phyloP scores from a whole-genome alignment of 176 grass and related monocot species.

The Areca catechu region DNA sequence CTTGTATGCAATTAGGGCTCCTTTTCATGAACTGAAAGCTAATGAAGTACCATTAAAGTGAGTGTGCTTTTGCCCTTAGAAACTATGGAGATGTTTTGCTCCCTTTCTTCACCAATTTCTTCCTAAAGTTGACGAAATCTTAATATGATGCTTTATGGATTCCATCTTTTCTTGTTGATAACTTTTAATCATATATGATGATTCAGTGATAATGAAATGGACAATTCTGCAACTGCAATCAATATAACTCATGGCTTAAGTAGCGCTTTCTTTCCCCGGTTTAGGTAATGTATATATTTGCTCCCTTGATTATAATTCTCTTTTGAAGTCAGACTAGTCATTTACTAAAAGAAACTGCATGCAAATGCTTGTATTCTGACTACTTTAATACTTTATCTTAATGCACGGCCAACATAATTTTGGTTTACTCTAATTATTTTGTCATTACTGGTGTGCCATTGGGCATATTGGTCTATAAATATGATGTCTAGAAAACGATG shows the following conservation, averaged over 20 bases:
- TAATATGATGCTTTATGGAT: too few relatives aligned
- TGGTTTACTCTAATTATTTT: too few relatives aligned
- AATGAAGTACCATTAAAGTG: slow-evolving; percentile 23
- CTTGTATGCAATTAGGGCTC: slow-evolving; percentile 51
- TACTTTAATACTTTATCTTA: too few relatives aligned
- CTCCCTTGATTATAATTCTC: neutral
- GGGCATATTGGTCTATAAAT: too few relatives aligned
- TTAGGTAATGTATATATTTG: slow-evolving; percentile 53
- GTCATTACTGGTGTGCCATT: too few relatives aligned
- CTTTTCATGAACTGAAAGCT: slow-evolving; percentile 46
- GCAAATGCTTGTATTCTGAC: too few relatives aligned
- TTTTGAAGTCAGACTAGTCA: neutral
- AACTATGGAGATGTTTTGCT: neutral
- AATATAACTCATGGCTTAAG: slow-evolving; percentile 60
- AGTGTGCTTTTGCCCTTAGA: slow-evolving; percentile 14
- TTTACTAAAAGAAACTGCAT: too few relatives aligned
- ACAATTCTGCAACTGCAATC: slow-evolving; percentile 18
- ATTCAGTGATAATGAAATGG: slow-evolving; percentile 21
- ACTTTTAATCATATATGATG: neutral
- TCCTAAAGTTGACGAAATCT: too few relatives aligned
- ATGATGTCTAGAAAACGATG: too few relatives aligned
- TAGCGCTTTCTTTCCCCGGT: slow-evolving; percentile 80
- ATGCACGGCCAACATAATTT: too few relatives aligned
- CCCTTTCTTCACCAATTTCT: neutral
- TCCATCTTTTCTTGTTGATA: too few relatives aligned